These are phyloP conservation scores for Madurella fahalii DNA, from an alignment of 2,329 filamentous ascomycete genomes.

Conservation along the genomic window DNA sequence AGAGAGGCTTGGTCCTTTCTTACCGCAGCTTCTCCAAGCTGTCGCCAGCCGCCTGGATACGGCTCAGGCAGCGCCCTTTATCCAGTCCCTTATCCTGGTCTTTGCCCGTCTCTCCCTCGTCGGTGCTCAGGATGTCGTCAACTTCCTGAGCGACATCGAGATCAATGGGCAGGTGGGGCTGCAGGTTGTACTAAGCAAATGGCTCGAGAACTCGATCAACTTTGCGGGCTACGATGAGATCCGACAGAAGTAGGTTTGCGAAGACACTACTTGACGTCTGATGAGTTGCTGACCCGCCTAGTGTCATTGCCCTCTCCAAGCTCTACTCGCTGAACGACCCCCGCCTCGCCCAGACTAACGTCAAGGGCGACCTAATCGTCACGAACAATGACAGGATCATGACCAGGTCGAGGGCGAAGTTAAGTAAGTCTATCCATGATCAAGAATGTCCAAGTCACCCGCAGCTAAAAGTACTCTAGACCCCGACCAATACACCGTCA, in stretches of 20 bases:
- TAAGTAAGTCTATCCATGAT: constrained; percentile 52
- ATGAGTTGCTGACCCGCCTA: constrained; percentile 38
- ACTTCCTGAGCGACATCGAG: constrained; percentile 82
- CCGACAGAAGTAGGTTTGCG: constrained; percentile 73
- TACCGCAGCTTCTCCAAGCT: constrained; percentile 82
- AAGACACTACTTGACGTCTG: not conserved
- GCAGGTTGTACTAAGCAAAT: constrained; percentile 85
- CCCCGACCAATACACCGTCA: constrained; percentile 83
- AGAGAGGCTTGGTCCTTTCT: constrained; percentile 82
- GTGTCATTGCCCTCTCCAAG: constrained; percentile 88
- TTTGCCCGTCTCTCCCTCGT: constrained; percentile 86
- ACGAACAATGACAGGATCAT: constrained; percentile 79
- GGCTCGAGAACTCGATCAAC: constrained; percentile 94
- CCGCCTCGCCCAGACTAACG: constrained; percentile 71
- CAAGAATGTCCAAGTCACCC: constrained; percentile 17
- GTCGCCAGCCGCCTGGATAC: constrained; percentile 81
- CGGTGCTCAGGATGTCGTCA: constrained; percentile 82
- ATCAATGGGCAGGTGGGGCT: constrained; percentile 79
- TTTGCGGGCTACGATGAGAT: constrained; percentile 99
- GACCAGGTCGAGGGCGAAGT: constrained; percentile 84
- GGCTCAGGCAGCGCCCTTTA: constrained; percentile 81
- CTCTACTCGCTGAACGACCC: constrained; percentile 83
- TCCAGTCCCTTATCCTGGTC: constrained; percentile 91
- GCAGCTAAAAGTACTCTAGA: constrained; percentile 43
- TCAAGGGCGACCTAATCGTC: constrained; percentile 88